Base-by-base conservation (phyloP, 306 rosid species). In the Arachis stenosperma region DNA sequence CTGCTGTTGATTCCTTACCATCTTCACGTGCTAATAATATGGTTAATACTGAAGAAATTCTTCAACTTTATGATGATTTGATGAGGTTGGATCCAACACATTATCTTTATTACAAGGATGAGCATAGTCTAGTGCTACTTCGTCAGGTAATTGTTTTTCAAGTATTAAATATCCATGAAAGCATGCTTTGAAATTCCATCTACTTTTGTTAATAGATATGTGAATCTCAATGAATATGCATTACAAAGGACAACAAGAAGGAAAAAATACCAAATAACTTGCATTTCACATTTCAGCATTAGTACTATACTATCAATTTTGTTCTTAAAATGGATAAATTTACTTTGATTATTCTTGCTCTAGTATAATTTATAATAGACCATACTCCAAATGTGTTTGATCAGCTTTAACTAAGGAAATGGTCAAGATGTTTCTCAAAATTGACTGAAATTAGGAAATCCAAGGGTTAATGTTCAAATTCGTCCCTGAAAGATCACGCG, bases 51-150 rank as follows among this genome's bases (percentile, higher is more conserved):
- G 85, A 89, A 59, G 93, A 89, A 84, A 81, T 83, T 76, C 89
- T 91, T 76, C 80, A 83, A 72, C 92, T 94, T 75, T 91, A 91
- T 63, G 54, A 47, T 17, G 96, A 88, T 73, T 75, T 94, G 81
- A 79, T 74, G 83, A 82, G 68, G 81, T 78, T 78, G 80, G 97
- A 94, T 59, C 85, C 86, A 47, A 68, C 77, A 6, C 99, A 91
- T 86, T 69, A 82, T 59, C 73, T 70, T 10, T 91, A 81, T 80
- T 94, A 91, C 91, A 86, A 83, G 78, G 92, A 89, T 48, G 59
- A 75, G 65, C 54, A 8, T 64, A 75, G 81, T 50, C 65, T 63
- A 22, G 29, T 48, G 29, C 70, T 57, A 64, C 80, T 80, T 69
- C 41, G 52, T 48, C 64, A 39, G 84, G 81, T 75, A 74, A 54